Evolutionary conservation across 768 basidiomycete genomes (phyloP).

Genomic region (Suillus sp.): DNA sequence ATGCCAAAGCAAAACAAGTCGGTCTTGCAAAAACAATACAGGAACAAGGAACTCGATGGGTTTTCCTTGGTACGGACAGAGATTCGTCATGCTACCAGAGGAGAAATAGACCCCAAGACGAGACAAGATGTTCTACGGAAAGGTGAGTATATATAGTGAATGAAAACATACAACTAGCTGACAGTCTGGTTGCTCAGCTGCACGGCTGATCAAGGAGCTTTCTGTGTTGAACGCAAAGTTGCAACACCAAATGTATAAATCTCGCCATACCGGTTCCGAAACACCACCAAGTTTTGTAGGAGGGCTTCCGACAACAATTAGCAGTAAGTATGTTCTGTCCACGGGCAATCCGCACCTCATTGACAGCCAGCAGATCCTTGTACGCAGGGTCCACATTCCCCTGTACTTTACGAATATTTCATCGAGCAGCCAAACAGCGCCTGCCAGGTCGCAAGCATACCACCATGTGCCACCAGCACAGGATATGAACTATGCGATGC

Average conservation of each 20-base stretch:
- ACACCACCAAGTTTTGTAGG: neutral
- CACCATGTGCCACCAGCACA: neutral
- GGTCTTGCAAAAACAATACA: conserved; percentile 22
- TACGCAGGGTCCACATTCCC: neutral
- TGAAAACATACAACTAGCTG: neutral
- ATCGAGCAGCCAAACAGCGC: neutral
- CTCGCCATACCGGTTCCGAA: neutral
- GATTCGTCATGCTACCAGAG: neutral
- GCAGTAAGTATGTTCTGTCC: neutral
- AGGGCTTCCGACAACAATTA: neutral
- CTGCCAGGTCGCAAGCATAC: neutral
- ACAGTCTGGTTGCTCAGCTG: neutral
- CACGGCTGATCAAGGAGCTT: conserved; percentile 6
- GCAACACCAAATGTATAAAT: neutral
- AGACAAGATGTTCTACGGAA: conserved; percentile 7
- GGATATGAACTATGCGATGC: neutral
- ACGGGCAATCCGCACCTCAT: neutral
- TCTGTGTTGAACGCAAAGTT: neutral
- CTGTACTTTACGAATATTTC: neutral
- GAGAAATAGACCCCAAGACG: neutral
- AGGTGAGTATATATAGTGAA: neutral
- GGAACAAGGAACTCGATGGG: conserved; percentile 24
- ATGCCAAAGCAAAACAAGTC: conserved; percentile 19
- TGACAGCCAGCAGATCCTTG: neutral
- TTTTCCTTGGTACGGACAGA: conserved; percentile 21